phyloP scores from a whole-genome alignment of 306 rosid genomes.

The Herpetospermum pedunculosum region DNA sequence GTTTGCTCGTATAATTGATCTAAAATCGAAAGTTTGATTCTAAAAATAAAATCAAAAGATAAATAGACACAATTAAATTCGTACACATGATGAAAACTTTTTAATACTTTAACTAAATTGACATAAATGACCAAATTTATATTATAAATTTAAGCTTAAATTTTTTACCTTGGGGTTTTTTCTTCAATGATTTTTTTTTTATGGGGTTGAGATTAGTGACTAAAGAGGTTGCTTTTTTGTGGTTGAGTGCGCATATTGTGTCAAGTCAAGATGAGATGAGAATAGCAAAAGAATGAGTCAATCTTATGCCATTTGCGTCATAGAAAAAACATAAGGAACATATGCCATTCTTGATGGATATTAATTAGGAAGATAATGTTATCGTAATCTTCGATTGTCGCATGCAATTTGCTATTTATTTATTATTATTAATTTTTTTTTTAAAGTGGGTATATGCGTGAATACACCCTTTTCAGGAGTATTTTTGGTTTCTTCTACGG shows the following conservation, averaged over 20 bases:
- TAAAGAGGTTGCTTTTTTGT: neutral
- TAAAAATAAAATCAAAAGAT: no score
- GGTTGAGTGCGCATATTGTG: constrained; percentile 4
- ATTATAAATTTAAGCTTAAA: no score
- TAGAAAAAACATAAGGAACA: constrained; percentile 5
- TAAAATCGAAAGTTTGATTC: no score
- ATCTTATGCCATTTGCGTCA: constrained; percentile 1
- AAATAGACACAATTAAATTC: no score
- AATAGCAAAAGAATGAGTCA: neutral
- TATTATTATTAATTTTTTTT: neutral
- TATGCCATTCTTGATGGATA: constrained; percentile 3
- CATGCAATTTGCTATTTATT: neutral
- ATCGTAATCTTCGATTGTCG: neutral
- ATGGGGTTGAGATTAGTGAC: no score
- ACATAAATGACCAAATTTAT: no score
- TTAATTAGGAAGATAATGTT: constrained; percentile 9
- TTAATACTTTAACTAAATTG: no score
- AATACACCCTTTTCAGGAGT: neutral
- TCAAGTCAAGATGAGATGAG: neutral
- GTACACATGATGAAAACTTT: no score
- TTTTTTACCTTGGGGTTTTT: no score
- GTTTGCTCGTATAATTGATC: no score
- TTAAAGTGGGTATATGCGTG: neutral
- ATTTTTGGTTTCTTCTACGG: neutral
- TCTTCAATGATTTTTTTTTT: no score